Evolutionary conservation across 352 stramenopile genomes (phyloP).

Genomic region (Phytophthora citrophthora): DNA sequence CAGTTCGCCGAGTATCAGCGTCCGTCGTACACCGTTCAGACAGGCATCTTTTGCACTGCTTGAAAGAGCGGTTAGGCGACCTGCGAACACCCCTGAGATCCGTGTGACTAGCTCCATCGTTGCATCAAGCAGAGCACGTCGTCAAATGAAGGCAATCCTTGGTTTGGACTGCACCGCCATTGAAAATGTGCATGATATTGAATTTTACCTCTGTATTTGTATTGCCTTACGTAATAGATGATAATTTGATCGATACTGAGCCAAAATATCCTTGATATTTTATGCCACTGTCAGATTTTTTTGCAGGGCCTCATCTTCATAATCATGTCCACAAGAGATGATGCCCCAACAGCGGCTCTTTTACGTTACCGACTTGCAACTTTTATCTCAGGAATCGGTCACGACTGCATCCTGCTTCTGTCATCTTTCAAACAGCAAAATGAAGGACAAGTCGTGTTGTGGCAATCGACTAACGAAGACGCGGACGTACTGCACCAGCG

Average conservation of each 20-base stretch:
- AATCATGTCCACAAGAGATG: neutral
- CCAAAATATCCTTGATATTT: neutral
- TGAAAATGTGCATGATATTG: too few relatives aligned
- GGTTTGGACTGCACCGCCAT: too few relatives aligned
- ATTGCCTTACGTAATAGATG: too few relatives aligned
- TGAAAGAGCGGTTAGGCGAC: constrained; percentile 8
- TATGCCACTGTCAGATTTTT: neutral
- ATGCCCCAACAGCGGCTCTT: neutral
- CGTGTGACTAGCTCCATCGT: neutral
- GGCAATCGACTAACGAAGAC: neutral
- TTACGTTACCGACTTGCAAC: neutral
- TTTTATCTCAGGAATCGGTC: neutral
- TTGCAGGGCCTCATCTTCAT: neutral
- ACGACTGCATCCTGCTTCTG: neutral
- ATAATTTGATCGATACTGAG: neutral
- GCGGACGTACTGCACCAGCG: too few relatives aligned
- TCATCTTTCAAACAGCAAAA: neutral
- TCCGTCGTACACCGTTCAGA: neutral
- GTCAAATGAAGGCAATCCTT: too few relatives aligned
- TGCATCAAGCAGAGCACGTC: neutral
- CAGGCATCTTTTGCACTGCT: constrained; percentile 4
- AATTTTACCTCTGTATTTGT: too few relatives aligned
- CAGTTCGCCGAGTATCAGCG: neutral
- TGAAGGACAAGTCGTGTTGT: neutral
- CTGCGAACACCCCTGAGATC: constrained; percentile 7